Evolutionary conservation across 306 rosid genomes (phyloP).

Genomic region (Vicia villosa): DNA sequence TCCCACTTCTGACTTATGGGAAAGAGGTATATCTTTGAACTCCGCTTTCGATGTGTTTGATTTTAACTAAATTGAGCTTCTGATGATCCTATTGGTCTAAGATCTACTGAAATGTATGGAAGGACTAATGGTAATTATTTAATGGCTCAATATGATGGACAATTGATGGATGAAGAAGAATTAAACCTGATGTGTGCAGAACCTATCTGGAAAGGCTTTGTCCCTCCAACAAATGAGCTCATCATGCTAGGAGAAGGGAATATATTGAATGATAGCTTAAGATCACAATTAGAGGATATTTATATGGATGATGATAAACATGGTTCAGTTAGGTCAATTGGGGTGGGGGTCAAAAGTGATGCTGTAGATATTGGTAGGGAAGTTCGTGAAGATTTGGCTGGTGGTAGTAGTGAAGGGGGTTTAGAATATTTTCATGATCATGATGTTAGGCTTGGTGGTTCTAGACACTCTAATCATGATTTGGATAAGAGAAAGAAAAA

Average conservation of each 20-base stretch:
- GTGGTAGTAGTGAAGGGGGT: slow-evolving; percentile 86
- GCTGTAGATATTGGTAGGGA: slow-evolving; percentile 86
- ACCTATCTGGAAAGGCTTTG: slow-evolving; percentile 98
- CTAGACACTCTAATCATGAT: slow-evolving; percentile 54
- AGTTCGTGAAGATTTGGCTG: slow-evolving; percentile 83
- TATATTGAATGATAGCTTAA: slow-evolving; percentile 57
- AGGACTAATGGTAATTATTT: slow-evolving; percentile 63
- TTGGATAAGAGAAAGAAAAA: slow-evolving; percentile 56
- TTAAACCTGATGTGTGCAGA: slow-evolving; percentile 81
- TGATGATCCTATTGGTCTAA: slow-evolving; percentile 70
- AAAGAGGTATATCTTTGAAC: no score
- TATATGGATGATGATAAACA: slow-evolving; percentile 73
- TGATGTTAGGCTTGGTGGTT: slow-evolving; percentile 58
- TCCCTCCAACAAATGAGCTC: slow-evolving; percentile 74
- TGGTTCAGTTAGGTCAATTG: slow-evolving; percentile 93
- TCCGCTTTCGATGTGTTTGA: no score
- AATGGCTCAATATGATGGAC: slow-evolving; percentile 87
- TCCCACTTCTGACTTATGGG: slow-evolving; percentile 89
- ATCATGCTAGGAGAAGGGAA: slow-evolving; percentile 76
- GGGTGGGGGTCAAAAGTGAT: slow-evolving; percentile 94
- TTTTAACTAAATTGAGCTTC: no score
- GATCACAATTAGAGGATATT: slow-evolving; percentile 61
- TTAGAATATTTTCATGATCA: slow-evolving; percentile 68
- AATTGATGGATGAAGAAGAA: slow-evolving; percentile 87
- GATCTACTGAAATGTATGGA: slow-evolving; percentile 71